These are phyloP conservation scores for Paecilomyces formosus DNA, from an alignment of 2,329 filamentous ascomycete genomes.

Conservation along the genomic window DNA sequence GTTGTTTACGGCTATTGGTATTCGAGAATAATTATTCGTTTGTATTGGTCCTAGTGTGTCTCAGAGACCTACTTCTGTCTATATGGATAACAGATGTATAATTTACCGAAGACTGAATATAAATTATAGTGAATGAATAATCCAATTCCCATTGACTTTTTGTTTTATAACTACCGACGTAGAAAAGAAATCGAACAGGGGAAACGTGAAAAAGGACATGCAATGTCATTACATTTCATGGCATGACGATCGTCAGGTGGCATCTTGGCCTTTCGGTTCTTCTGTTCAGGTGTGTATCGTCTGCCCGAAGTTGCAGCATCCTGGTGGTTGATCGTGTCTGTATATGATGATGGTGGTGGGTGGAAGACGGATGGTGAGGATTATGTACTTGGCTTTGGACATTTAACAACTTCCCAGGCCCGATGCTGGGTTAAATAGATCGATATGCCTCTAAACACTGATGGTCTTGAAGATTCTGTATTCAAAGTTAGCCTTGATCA, in stretches of 20 bases:
- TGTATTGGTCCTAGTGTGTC: too few species aligned
- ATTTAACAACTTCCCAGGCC: background rate
- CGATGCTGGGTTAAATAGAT: background rate
- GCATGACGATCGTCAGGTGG: background rate
- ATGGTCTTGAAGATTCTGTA: conserved; percentile 72
- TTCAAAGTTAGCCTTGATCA: background rate
- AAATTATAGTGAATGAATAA: background rate
- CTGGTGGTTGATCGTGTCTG: background rate
- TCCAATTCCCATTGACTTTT: background rate
- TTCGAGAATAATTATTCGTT: too few species aligned
- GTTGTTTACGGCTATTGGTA: too few species aligned
- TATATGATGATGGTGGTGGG: background rate
- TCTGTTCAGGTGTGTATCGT: too few species aligned
- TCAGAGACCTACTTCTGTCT: too few species aligned
- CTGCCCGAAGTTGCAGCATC: too few species aligned
- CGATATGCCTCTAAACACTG: conserved; percentile 52
- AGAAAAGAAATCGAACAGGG: background rate
- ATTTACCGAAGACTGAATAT: too few species aligned
- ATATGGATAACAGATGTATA: too few species aligned
- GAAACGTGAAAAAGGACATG: background rate
- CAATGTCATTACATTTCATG: background rate
- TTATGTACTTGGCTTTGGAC: background rate
- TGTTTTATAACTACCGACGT: background rate
- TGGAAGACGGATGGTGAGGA: background rate
- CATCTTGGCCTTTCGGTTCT: background rate